Base-by-base conservation (phyloP, 169 alveolate species). In the Toxoplasma gondii region DNA sequence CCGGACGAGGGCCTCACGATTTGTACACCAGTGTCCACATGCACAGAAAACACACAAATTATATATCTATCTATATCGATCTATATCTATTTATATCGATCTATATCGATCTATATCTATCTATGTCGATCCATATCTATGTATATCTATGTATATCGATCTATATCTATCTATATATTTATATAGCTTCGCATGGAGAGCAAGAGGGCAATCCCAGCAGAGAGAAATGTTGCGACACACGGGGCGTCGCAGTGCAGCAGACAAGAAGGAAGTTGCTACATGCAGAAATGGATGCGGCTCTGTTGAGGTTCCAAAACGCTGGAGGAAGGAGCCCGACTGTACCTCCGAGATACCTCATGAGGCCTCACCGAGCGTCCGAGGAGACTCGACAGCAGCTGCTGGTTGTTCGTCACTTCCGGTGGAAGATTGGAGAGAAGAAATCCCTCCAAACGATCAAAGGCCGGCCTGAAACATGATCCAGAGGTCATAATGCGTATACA, bases 291-390 rank as follows among this genome's bases (percentile, higher is more conserved):
- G 58, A 49, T 49, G 58, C 58, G 12, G 12, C 22, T 4, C 58
- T 49, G 58, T 12, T 49, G 58, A 12, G 58, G 22, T 4, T 7
- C 4, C 58, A 49, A 49, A 4, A 12, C 22, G 12, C 4, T 4
- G 58, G 58, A 49, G 12, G 58, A 49, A 4, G 58, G 58, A 49
- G 12, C 58, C 12, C 58, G 58, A 12, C 22, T 49, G 58, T 49
- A 49, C 12, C 58, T 12, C 58, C 58, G 12, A 12, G 12, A 49
- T 4, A 74, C 12, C 41, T 31, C 10, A 16, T 41, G n/a, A 74
- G 84, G 27, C 39, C 84, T 74, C 43, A 74, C 84, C 45, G 84
- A 41, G 17, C 43, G 84, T n/a, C 24, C 84, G 49, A 74, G 84
- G 49, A 74, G 84, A 31, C 45, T 36, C 10, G 38, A 17, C 45